Evolutionary conservation across 371 early-diverging fungal genomes (phyloP).

Genomic region (Mortierella sp.): DNA sequence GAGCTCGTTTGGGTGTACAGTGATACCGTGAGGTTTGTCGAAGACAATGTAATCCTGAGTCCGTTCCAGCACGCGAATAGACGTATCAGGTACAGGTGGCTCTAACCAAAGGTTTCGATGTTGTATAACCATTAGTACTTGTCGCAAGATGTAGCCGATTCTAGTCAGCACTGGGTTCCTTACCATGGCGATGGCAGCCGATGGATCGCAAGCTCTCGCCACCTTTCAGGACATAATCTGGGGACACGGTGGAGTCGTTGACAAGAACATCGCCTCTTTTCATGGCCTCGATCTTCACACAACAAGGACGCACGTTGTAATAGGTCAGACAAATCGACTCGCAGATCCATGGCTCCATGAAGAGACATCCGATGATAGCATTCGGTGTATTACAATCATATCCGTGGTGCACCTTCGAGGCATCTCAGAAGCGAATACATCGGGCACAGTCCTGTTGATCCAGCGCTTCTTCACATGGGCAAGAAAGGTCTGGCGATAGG

Average conservation of each 20-base stretch:
- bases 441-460: constrained; percentile 37
- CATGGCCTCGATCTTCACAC: constrained; percentile 37
- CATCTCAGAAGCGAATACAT: constrained; percentile 53
- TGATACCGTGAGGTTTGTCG: constrained; percentile 52
- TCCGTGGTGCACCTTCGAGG: constrained; percentile 37
- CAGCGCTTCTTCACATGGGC: constrained; percentile 51
- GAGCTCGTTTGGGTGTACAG: constrained; percentile 53
- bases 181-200: constrained; percentile 52
- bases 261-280: constrained; percentile 47
- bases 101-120: constrained; percentile 9
- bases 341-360: neutral
- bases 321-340: neutral
- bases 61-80: constrained; percentile 36
- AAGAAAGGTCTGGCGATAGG: constrained; percentile 38
- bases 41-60: constrained; percentile 41
- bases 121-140: too few species aligned
- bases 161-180: neutral
- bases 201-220: constrained; percentile 42
- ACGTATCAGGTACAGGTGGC: constrained; percentile 43
- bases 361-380: neutral
- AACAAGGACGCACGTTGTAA: neutral
- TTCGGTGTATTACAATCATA: constrained; percentile 39
- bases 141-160: too few species aligned
- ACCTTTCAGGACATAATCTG: constrained; percentile 42
- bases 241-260: constrained; percentile 26